Evolutionary conservation across 2,329 filamentous ascomycete genomes (phyloP), one percentile per base, ranked within the genome.

Genomic region (Pseudogymnoascus sp.): DNA sequence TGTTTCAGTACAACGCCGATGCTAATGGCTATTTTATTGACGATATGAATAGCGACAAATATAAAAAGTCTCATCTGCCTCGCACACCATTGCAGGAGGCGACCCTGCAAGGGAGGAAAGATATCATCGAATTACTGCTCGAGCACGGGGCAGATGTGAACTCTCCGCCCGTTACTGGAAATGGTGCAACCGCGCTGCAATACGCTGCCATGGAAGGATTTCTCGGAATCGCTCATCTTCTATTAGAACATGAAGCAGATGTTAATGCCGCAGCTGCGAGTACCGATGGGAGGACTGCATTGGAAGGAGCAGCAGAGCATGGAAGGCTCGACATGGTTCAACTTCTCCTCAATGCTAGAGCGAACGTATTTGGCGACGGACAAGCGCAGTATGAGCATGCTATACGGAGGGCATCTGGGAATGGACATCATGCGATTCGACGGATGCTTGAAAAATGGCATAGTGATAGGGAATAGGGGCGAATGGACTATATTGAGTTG

Each of bases 221-320:
- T 12, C 18, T 43, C 9, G 16, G 40, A 21, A 43, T 21, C 12
- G 40, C 18, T 2, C 16, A 43, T 43, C 40, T 23, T 9, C 18
- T 43, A 3, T 12, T 21, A 12, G 40, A 43, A 43, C 4, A 43
- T 12, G 40, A 23, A 1, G 40, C 40, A 2, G 40, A 3, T 4
- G 40, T 43, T 2, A 43, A 43, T 21, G 18, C 40, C 16, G 16
- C 40, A 3, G 8, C 40, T 2, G 40, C 40, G 8, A 12, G 12
- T 2, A 6, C 2, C 12, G 40, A 43, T 43, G 40, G 40, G 18
- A 63, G 66, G 56, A 73, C 67, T 31, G 71, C 74, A 18, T 64
- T 75, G 16, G 66, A 72, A 62, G 70, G 64, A 9, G 75, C 75
- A 31, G 73, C 74, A 0, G 69, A 69, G 60, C 31, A 70, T 63